Evolutionary conservation across 805 yeast genomes (phyloP).

Genomic region (Metschnikowia dekortorum): DNA sequence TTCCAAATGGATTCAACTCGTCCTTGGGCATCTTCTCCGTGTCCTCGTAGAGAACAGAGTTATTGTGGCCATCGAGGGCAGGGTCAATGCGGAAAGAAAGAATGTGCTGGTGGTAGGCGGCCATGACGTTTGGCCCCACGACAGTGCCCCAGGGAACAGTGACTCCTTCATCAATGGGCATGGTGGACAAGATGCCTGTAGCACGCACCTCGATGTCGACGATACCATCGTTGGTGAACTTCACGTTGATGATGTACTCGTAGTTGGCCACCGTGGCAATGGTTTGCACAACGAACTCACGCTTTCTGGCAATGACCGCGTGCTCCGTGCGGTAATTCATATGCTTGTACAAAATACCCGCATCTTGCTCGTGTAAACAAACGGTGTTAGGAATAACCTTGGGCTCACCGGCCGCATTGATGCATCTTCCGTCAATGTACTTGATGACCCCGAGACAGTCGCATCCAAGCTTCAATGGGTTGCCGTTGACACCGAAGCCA

Average conservation of each 20-base stretch:
- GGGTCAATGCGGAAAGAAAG: conserved; percentile 78
- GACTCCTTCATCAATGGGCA: conserved; percentile 69
- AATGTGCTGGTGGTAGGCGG: conserved; percentile 81
- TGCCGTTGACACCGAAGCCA: conserved; percentile 74
- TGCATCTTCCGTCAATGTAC: conserved; percentile 60
- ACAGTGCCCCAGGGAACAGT: conserved; percentile 70
- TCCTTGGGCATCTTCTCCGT: conserved; percentile 56
- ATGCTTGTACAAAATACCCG: conserved; percentile 74
- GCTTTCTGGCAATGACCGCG: conserved; percentile 71
- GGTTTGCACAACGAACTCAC: conserved; percentile 75
- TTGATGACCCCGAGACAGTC: conserved; percentile 79
- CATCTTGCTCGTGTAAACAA: conserved; percentile 78
- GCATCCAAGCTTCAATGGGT: conserved; percentile 67
- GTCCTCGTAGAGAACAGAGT: conserved; percentile 70
- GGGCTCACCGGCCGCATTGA: conserved; percentile 58
- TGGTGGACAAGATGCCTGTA: conserved; percentile 81
- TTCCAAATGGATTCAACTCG: conserved; percentile 58
- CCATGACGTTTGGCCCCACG: conserved; percentile 77
- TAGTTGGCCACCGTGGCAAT: conserved; percentile 83
- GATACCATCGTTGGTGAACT: conserved; percentile 74
- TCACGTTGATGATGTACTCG: conserved; percentile 69
- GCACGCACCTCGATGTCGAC: conserved; percentile 78
- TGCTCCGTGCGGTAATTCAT: conserved; percentile 69
- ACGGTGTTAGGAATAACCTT: conserved; percentile 61
- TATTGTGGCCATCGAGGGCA: conserved; percentile 75